Evolutionary conservation across 2,329 filamentous ascomycete species (phyloP), one percentile per base, ranked within the genome.

Genomic region (Metarhizium guizhouense): DNA sequence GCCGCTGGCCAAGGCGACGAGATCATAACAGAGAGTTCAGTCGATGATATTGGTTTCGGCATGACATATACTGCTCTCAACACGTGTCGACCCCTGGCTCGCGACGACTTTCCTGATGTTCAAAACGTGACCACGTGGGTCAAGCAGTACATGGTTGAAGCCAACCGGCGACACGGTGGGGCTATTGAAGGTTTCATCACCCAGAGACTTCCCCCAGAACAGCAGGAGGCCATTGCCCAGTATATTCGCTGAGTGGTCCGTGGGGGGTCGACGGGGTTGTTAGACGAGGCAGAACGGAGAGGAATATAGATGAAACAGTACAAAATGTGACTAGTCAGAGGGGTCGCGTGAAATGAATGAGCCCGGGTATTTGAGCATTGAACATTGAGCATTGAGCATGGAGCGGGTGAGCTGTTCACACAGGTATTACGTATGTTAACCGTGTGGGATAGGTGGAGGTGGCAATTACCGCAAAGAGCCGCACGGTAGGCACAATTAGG

Each of bases 41-140:
- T 96, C 30, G 94, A 99, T 64, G 94, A 99, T 68, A 85, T 96
- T 62, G 87, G 90, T 32, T 99, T 99, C 66, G 94, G 94, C 30
- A 85, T 96, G 61, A 93, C 91, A 8, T 99, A 95, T 73, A 97
- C 94, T 0, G 86, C 89, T 36, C 81, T 99, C 59, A 95, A 93
- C 74, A 96, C 93, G 0, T 94, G 93, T 75, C 90, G 87, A 69
- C 85, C 85, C 57, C 76, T 83, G 4, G 74, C 82, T 1, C 80
- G 79, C 53, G 94, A 97, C 68, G 87, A 92, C 20, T 97, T 91
- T 76, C 87, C 92, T 0, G 88, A 96, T 58, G 84, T 96, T 14
- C 80, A 83, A 5, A 86, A 91, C 54, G 88, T 91, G 57, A 76
- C 90, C 54, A 87, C 87, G 68, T 99, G 93, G 93, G 92, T 96